Percentiles rank a stretch among this genome's conserved stretches.
phyloP scores from a whole-genome alignment of 805 yeast genomes.

The Cyberlindnera bimundalis region DNA sequence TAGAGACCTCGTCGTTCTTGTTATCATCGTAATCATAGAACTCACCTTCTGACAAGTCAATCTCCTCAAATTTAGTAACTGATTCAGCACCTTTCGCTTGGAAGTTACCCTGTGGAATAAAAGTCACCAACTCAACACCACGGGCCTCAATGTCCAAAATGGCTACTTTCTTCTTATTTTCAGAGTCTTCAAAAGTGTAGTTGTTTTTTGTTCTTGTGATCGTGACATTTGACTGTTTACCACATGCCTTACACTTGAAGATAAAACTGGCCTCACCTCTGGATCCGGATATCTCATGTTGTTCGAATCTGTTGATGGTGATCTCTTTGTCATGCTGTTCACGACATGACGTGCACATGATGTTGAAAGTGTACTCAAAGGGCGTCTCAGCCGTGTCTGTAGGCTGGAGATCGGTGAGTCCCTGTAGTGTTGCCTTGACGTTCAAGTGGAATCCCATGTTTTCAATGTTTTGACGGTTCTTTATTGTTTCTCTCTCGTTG shows the following conservation, averaged over 20 bases:
- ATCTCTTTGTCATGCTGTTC: conserved; percentile 71
- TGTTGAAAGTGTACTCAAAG: conserved; percentile 70
- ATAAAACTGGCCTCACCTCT: conserved; percentile 83
- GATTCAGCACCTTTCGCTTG: conserved; percentile 51
- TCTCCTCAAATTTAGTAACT: conserved; percentile 51
- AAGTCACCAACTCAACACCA: conserved; percentile 72
- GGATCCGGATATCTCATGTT: conserved; percentile 61
- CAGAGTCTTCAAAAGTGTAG: conserved; percentile 22
- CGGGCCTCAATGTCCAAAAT: conserved; percentile 78
- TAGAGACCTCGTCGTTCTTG: conserved; percentile 73
- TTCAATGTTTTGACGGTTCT: too few species aligned
- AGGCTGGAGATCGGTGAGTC: conserved; percentile 46
- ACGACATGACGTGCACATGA: conserved; percentile 77
- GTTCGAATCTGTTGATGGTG: conserved; percentile 62
- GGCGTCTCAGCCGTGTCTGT: conserved; percentile 58
- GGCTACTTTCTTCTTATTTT: conserved; percentile 39
- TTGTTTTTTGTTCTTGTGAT: conserved; percentile 24
- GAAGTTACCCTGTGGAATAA: conserved; percentile 65
- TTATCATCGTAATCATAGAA: conserved; percentile 96
- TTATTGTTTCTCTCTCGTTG: not conserved
- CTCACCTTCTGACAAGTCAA: conserved; percentile 76
- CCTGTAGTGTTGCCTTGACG: conserved; percentile 35
- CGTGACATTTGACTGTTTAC: conserved; percentile 26
- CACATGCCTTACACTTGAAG: conserved; percentile 69
- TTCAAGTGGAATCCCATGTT: conserved; percentile 27